Evolutionary conservation across 768 basidiomycete genomes (phyloP), one percentile per base, ranked within the genome.

Genomic region (Mycena olivaceomarginata): DNA sequence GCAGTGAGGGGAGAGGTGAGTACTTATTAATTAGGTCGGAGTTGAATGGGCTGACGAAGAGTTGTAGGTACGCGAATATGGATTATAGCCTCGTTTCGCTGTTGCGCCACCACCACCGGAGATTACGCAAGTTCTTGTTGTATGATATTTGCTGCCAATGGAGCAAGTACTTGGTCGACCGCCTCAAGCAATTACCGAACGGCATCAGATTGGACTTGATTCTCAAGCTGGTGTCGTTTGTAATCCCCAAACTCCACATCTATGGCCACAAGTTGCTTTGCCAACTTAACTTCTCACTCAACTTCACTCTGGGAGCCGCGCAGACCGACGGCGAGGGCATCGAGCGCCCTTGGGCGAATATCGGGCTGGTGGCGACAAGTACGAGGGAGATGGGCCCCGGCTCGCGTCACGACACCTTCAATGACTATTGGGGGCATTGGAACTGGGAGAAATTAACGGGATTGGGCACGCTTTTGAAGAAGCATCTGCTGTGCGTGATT

Each of bases 381-480:
- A 31, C 31, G 31, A 31, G 31, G 31, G 31, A 31, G 31, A 31
- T 31, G 31, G 31, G 31, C 31, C 31, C 31, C 31, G 31, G 31
- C 31, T 31, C 31, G 31, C 31, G 31, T 31, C 31, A 31, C 4
- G 31, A 31, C 31, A 31, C 31, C 31, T 3, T 31, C 31, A 3
- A 31, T 3, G 31, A 31, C 31, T 3, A 31, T 31, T 31, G 31
- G 31, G 31, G 31, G 31, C 31, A 31, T 31, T 31, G 31, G 81
- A 88, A 91, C 70, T 85, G 85, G 84, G 72, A 74, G 70, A 87
- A 86, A 59, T 68, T 83, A 7, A 77, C 75, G 6, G 64, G 56
- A 4, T 45, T 86, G 39, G 81, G 84, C 83, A 48, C 64, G 80
- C 70, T 82, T 1, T 76, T 68, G 41, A 37, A 20, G 51, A 62